A percentile compares a stretch with the other conserved stretches of the same genome.
Conservation (phyloP, 495 filamentous ascomycete genomes). For the Bacidia rubella region DNA sequence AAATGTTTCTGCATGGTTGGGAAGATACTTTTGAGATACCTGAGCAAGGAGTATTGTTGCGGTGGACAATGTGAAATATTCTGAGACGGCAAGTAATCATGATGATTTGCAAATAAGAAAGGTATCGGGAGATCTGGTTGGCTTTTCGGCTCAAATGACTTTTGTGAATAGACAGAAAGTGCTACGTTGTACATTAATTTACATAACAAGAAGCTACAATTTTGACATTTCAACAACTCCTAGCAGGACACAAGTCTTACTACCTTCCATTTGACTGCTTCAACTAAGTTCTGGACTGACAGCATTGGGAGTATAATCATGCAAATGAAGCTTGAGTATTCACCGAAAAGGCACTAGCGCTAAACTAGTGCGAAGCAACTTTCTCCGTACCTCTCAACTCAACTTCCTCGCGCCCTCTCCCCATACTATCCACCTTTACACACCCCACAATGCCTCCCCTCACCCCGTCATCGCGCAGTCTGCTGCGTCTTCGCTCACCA, state of each 20-base stretch:
- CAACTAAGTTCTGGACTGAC: too few relatives aligned
- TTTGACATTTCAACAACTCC: neutral
- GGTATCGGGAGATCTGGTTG: neutral
- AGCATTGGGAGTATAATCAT: too few relatives aligned
- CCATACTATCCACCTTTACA: neutral
- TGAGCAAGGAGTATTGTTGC: slow-evolving; percentile 2
- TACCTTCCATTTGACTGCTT: too few relatives aligned
- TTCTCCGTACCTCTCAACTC: neutral
- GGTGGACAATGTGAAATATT: neutral
- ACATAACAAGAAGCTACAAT: slow-evolving; percentile 1
- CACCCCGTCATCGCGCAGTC: slow-evolving; percentile 33
- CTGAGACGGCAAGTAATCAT: neutral
- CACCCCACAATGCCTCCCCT: slow-evolving; percentile 33
- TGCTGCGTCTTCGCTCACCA: slow-evolving; percentile 39
- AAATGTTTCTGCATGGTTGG: neutral
- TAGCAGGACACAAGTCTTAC: too few relatives aligned
- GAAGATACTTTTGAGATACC: neutral
- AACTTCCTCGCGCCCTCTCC: neutral
- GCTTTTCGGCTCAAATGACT: slow-evolving; percentile 1
- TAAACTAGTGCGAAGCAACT: neutral
- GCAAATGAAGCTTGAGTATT: too few relatives aligned
- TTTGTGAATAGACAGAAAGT: neutral
- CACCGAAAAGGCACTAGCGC: slow-evolving; percentile 2
- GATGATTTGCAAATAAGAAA: slow-evolving; percentile 2
- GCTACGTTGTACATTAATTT: neutral